Evolutionary conservation across 2,329 filamentous ascomycete species (phyloP), one percentile per base, ranked within the genome.

Genomic region (Penicillium brasilianum): DNA sequence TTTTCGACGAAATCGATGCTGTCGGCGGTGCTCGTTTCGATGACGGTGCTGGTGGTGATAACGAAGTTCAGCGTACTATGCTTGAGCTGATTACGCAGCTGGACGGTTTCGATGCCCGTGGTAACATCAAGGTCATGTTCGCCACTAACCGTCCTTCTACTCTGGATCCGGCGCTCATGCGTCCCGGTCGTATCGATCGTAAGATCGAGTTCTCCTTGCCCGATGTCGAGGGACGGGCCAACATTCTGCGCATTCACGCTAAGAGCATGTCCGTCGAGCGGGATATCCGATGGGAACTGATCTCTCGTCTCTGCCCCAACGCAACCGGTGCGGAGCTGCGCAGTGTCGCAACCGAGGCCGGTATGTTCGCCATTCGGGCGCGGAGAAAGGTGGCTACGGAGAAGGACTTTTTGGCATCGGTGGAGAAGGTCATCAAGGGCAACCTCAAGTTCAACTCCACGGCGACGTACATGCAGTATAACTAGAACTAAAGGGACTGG

Each of bases 61-160:
- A 98, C 76, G 94, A 98, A 78, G 94, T 98, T 7, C 94, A 98
- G 80, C 86, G 94, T 82, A 98, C 94, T 67, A 98, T 98, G 94
- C 81, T 98, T 84, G 94, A 98, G 77, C 85, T 98, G 56, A 98
- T 98, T 74, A 98, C 94, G 36, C 94, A 98, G 79, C 85, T 98
- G 50, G 94, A 98, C 74, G 94, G 94, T 65, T 98, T 98, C 82
- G 94, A 98, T 75, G 91, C 93, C 52, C 87, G 94, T 78, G 94
- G 94, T 77, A 98, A 98, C 80, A 98, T 98, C 85, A 98, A 98
- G 82, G 94, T 98, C 80, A 98, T 98, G 94, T 98, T 98, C 74
- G 94, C 94, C 60, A 98, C 94, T 76, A 98, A 98, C 85, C 86
- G 94, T 77, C 94, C 94, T 3, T 97, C 93, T 4, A 98, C 94